Percentiles rank a stretch among this genome's conserved stretches.
phyloP scores from a whole-genome alignment of 1,284 basidiomycete species.

The Ganoderma lucidum region DNA sequence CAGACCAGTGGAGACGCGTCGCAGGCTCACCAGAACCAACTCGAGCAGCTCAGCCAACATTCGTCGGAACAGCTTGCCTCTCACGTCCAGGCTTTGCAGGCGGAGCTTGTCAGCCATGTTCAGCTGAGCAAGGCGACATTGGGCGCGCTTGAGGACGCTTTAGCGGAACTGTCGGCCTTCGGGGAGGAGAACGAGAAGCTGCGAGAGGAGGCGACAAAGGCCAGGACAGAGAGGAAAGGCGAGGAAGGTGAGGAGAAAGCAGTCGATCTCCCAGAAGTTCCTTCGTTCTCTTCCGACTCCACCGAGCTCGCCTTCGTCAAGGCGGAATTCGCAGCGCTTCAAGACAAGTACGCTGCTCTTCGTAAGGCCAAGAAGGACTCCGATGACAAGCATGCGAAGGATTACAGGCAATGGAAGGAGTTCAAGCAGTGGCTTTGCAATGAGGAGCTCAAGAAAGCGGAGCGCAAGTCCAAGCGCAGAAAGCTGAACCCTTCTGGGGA shows the following conservation, averaged over 20 bases:
- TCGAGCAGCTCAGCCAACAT: slow-evolving; percentile 26
- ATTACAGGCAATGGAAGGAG: slow-evolving; percentile 29
- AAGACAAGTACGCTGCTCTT: slow-evolving; percentile 32
- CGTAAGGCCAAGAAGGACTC: slow-evolving; percentile 31
- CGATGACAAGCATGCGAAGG: slow-evolving; percentile 29
- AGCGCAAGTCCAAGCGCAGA: slow-evolving; percentile 24
- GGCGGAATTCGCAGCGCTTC: slow-evolving; percentile 29
- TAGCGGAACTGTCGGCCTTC: slow-evolving; percentile 23
- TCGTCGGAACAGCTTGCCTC: slow-evolving; percentile 31
- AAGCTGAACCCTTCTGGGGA: slow-evolving; percentile 67
- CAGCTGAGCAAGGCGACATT: slow-evolving; percentile 28
- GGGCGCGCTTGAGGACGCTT: slow-evolving; percentile 28
- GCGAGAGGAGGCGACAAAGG: slow-evolving; percentile 14
- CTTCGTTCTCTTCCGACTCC: neutral
- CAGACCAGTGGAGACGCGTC: slow-evolving; percentile 8
- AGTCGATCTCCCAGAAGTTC: neutral
- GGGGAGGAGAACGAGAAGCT: slow-evolving; percentile 30
- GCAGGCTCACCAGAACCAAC: slow-evolving; percentile 25
- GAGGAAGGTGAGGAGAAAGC: neutral
- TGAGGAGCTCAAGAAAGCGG: slow-evolving; percentile 15
- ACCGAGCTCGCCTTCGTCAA: slow-evolving; percentile 22
- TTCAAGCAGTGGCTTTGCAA: slow-evolving; percentile 35
- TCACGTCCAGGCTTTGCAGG: slow-evolving; percentile 30
- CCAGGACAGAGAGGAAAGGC: neutral
- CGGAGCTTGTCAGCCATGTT: slow-evolving; percentile 31